These are phyloP conservation scores for Alternaria infectoria DNA, from an alignment of 2,329 filamentous ascomycete species.

Conservation along the genomic window DNA sequence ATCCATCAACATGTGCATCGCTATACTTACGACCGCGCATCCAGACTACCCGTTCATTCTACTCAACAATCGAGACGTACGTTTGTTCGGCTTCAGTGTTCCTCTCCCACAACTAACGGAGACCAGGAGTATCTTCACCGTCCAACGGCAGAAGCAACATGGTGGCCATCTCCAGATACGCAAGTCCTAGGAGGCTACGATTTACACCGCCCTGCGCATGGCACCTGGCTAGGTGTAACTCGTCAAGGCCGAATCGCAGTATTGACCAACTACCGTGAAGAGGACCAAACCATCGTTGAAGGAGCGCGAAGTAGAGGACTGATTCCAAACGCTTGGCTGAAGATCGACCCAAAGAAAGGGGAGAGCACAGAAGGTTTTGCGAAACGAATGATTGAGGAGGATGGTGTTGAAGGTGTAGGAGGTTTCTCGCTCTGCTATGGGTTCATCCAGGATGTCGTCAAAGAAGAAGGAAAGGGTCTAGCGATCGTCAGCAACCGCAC, in stretches of 20 bases:
- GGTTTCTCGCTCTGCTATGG: slow-evolving; percentile 70
- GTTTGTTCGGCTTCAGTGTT: not conserved
- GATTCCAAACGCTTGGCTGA: slow-evolving; percentile 67
- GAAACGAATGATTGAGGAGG: slow-evolving; percentile 60
- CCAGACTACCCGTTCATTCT: slow-evolving; percentile 58
- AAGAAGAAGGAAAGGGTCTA: slow-evolving; percentile 41
- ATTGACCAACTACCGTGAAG: slow-evolving; percentile 69
- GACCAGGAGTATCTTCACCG: slow-evolving; percentile 65
- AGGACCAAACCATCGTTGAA: slow-evolving; percentile 50
- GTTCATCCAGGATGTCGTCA: slow-evolving; percentile 54
- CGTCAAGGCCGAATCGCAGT: slow-evolving; percentile 66
- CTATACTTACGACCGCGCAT: slow-evolving; percentile 56
- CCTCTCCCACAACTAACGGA: slow-evolving; percentile 6
- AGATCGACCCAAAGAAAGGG: slow-evolving; percentile 41
- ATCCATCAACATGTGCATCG: slow-evolving; percentile 53
- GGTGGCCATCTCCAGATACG: slow-evolving; percentile 63
- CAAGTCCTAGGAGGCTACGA: slow-evolving; percentile 68
- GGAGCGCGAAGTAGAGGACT: slow-evolving; percentile 61
- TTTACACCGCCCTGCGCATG: slow-evolving; percentile 63
- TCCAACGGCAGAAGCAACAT: slow-evolving; percentile 64
- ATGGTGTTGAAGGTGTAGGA: slow-evolving; percentile 63
- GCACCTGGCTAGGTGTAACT: slow-evolving; percentile 70
- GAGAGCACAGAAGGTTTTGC: slow-evolving; percentile 60
- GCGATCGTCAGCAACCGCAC: slow-evolving; percentile 69
- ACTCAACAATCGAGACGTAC: slow-evolving; percentile 58